These are phyloP conservation scores for Brassica incana DNA, from an alignment of 345 rosid genomes.

Conservation along the genomic window DNA sequence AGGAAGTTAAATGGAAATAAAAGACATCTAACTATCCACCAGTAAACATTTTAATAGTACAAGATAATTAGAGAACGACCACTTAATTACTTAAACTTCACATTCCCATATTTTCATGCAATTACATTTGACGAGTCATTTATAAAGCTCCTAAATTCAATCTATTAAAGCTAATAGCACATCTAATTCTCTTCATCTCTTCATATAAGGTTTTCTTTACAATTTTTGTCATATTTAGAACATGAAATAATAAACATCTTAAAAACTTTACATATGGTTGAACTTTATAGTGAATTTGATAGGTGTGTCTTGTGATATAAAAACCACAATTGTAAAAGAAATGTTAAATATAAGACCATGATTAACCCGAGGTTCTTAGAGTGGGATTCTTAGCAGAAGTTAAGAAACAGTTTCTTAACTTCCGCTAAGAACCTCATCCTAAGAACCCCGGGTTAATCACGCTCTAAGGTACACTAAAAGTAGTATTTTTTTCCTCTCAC, in stretches of 20 bases:
- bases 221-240: not conserved
- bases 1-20: not conserved
- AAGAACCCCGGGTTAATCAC: too few relatives aligned
- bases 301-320: constrained; percentile 28
- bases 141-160: not conserved
- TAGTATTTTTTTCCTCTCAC: not conserved
- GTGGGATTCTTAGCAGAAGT: too few relatives aligned
- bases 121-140: not conserved
- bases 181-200: constrained; percentile 2
- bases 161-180: not conserved
- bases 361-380: too few relatives aligned
- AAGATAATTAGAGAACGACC: not conserved
- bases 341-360: not conserved
- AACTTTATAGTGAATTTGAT: constrained; percentile 5
- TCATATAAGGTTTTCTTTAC: not conserved
- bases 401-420: too few relatives aligned
- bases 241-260: not conserved
- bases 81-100: not conserved
- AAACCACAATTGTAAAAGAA: not conserved
- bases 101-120: too few relatives aligned
- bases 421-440: too few relatives aligned
- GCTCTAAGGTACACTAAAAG: not conserved
- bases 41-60: not conserved
- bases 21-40: not conserved
- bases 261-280: not conserved